These are phyloP conservation scores for Candida railenensis DNA, from an alignment of 805 yeast genomes.

Conservation along the genomic window DNA sequence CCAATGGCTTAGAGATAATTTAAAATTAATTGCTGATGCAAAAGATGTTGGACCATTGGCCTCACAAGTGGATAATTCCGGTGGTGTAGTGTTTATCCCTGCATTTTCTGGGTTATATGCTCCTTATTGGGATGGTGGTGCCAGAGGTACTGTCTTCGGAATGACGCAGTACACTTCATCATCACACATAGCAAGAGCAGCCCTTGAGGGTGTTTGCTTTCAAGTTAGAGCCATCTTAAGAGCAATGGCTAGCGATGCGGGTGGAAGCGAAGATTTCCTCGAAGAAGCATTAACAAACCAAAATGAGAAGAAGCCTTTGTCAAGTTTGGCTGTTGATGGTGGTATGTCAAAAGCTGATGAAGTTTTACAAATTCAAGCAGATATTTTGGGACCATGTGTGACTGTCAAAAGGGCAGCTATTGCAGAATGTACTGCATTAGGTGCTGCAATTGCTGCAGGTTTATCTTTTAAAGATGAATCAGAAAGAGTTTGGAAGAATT, in stretches of 20 bases:
- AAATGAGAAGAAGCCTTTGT: slow-evolving; percentile 45
- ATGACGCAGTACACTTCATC: slow-evolving; percentile 91
- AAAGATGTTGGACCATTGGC: slow-evolving; percentile 91
- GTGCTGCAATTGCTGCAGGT: slow-evolving; percentile 96
- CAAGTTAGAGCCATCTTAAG: slow-evolving; percentile 88
- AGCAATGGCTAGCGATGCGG: slow-evolving; percentile 87
- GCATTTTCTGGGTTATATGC: slow-evolving; percentile 94
- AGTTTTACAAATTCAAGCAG: slow-evolving; percentile 92
- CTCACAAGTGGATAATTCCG: slow-evolving; percentile 73
- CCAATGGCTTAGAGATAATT: slow-evolving; percentile 91
- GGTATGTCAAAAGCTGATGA: slow-evolving; percentile 92
- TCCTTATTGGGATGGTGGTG: slow-evolving; percentile 93
- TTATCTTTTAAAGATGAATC: slow-evolving; percentile 47
- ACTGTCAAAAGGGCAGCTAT: slow-evolving; percentile 77
- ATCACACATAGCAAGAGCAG: slow-evolving; percentile 90
- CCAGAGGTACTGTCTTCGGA: slow-evolving; percentile 91
- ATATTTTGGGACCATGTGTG: slow-evolving; percentile 84
- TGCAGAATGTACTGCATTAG: slow-evolving; percentile 91
- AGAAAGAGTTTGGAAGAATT: slow-evolving; percentile 69
- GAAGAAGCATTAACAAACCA: slow-evolving; percentile 50
- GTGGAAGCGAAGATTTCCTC: slow-evolving; percentile 56
- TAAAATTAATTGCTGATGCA: slow-evolving; percentile 76
- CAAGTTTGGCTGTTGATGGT: slow-evolving; percentile 79
- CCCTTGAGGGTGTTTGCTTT: slow-evolving; percentile 91
- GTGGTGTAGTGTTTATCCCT: slow-evolving; percentile 93